These are phyloP conservation scores for Calonectria henricotiae DNA, from an alignment of 2,329 filamentous ascomycete species.

Conservation along the genomic window DNA sequence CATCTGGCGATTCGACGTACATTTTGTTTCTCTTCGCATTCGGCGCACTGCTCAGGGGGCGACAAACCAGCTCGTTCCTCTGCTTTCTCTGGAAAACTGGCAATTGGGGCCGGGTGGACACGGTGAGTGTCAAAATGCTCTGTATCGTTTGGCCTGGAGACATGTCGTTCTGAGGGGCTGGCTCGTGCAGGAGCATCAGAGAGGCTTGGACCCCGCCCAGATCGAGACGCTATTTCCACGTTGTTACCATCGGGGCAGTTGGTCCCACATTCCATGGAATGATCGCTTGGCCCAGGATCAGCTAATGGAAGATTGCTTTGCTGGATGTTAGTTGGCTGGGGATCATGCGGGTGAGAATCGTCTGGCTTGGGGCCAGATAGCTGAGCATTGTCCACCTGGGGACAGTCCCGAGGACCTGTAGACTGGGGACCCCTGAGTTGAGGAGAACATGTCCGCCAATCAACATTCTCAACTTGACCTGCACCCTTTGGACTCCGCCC, in stretches of 20 bases:
- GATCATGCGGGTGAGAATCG: background rate
- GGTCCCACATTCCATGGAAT: too few relatives aligned
- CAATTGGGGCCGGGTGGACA: background rate
- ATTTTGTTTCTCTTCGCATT: background rate
- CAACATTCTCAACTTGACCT: background rate
- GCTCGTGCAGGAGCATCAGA: background rate
- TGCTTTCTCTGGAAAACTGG: background rate
- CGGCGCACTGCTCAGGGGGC: background rate
- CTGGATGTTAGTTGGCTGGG: background rate
- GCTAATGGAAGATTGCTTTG: background rate
- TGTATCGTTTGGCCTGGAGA: background rate
- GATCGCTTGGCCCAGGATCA: background rate
- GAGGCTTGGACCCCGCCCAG: background rate
- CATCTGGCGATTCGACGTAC: background rate
- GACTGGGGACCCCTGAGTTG: background rate
- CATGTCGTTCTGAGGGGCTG: background rate
- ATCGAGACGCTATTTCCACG: background rate
- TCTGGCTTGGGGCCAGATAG: background rate
- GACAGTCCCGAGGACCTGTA: background rate
- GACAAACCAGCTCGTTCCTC: background rate
- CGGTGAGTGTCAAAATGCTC: background rate
- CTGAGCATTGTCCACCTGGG: background rate
- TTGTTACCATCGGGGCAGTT: background rate
- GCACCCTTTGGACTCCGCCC: background rate
- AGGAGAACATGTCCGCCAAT: background rate